Base-by-base conservation (phyloP, 192 early-diverging fungal genomes). In the Dissophora ornata region DNA sequence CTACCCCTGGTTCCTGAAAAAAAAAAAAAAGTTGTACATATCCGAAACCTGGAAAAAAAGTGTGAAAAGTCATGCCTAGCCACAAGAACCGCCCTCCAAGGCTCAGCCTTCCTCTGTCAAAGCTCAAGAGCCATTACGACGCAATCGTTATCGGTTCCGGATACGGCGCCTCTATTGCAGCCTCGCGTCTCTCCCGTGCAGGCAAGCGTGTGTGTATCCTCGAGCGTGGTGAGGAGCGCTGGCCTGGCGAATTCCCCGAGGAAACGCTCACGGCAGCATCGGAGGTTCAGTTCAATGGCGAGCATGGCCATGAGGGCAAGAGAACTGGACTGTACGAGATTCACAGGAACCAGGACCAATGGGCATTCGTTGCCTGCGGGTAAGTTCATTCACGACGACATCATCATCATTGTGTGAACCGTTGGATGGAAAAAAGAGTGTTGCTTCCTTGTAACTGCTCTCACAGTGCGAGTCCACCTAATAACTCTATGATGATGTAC, bases 171-270 rank as follows among this genome's bases (percentile, higher is more conserved):
- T 59, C 67, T 0, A 83, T 83, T 45, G 79, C 82, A 1, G 82
- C 82, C 12, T 81, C 79, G 13, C 71, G 82, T 48, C 69, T 83
- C 46, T 44, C 82, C 15, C 67, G 82, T 55, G 74, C 80, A 25
- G 79, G 79, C 10, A 77, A 81, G 60, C 58, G 68, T 13, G 82
- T 83, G 16, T 73, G 71, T 21, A 62, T 83, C 18, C 70, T 83
- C 34, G 82, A 83, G 53, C 57, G 63, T 32, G 82, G 82, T 3
- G 54, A 81, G 50, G 82, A 83, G 66, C 71, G 73, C 22, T 83
- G 82, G 82, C 82, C 82, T 13, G 82, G 82, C 10, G 82, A 83
- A 38, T 83, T 63, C 53, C 82, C 82, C 28, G 53, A 70, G 57
- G 56, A 81, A 9, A 50, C 62, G 0, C 28, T 49, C n/a, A 65